Evolutionary conservation across 2,329 filamentous ascomycete genomes (phyloP).

Genomic region (Paecilomyces variotii): DNA sequence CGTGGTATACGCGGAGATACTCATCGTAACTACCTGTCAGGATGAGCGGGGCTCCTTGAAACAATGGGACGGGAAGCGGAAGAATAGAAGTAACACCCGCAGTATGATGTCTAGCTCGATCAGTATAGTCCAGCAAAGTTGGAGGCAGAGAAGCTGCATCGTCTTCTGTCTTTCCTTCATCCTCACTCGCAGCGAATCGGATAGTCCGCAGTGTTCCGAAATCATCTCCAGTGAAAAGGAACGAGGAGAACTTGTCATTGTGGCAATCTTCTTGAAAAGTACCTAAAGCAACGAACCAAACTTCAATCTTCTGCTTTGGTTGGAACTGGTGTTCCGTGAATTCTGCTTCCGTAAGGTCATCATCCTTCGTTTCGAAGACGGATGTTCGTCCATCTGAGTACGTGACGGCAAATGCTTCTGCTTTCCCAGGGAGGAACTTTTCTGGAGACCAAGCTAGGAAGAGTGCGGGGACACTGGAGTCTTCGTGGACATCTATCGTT

Average conservation of each 20-base stretch:
- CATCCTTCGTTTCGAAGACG: slow-evolving; percentile 41
- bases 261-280: slow-evolving; percentile 6
- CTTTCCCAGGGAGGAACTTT: slow-evolving; percentile 13
- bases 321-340: slow-evolving; percentile 19
- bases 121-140: slow-evolving; percentile 25
- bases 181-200: slow-evolving; percentile 13
- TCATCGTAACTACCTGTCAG: slow-evolving; percentile 93
- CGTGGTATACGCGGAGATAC: slow-evolving; percentile 55
- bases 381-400: slow-evolving; percentile 60
- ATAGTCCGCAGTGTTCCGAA: slow-evolving; percentile 28
- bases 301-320: slow-evolving; percentile 26
- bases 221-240: slow-evolving; percentile 33
- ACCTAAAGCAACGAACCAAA: slow-evolving; percentile 32
- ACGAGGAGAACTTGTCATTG: slow-evolving; percentile 8
- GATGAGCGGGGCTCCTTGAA: slow-evolving; percentile 49
- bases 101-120: slow-evolving; percentile 54
- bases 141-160: slow-evolving; percentile 6
- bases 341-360: slow-evolving; percentile 7
- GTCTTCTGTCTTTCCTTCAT: slow-evolving; percentile 5
- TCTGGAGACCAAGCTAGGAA: slow-evolving; percentile 66
- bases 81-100: slow-evolving; percentile 85
- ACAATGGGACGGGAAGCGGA: slow-evolving; percentile 46
- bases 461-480: slow-evolving; percentile 55
- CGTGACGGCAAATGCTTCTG: slow-evolving; percentile 57
- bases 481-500: slow-evolving; percentile 44